Conservation (phyloP, 2,329 filamentous ascomycete genomes). For the Cadophora luteo-olivacea region DNA sequence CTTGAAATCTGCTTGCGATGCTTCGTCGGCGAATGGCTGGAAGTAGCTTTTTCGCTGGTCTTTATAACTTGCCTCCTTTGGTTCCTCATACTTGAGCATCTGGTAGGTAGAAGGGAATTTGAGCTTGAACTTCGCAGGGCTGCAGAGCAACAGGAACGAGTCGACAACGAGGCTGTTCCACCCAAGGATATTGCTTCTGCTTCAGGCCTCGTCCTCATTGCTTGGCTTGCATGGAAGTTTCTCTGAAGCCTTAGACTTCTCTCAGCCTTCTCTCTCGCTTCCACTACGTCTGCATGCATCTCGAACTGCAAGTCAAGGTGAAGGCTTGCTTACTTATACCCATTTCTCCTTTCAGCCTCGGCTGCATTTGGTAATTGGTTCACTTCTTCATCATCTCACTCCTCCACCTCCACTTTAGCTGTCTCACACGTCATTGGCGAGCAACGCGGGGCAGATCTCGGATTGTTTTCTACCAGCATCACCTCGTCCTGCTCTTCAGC, state of each 20-base stretch:
- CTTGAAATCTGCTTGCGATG: neutral
- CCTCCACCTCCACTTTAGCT: neutral
- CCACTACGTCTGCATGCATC: neutral
- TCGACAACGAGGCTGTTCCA: neutral
- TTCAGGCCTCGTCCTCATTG: neutral
- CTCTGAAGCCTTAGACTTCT: conserved; percentile 1
- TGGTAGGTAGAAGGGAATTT: neutral
- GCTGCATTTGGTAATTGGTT: conserved; percentile 1
- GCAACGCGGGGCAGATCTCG: conserved; percentile 8
- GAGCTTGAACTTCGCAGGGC: neutral
- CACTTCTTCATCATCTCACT: neutral
- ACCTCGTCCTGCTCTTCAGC: conserved; percentile 2
- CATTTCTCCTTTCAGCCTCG: conserved; percentile 9
- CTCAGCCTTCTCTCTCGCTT: neutral
- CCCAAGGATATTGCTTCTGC: neutral
- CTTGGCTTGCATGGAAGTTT: conserved; percentile 8
- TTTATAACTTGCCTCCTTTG: neutral
- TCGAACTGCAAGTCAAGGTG: neutral
- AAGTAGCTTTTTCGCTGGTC: neutral
- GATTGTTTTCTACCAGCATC: conserved; percentile 1
- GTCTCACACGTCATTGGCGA: conserved; percentile 22
- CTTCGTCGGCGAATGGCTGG: neutral
- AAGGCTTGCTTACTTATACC: neutral
- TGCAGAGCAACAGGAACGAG: neutral
- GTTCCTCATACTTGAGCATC: neutral